Conservation (phyloP, 768 basidiomycete genomes). For the Podaxis sp. region DNA sequence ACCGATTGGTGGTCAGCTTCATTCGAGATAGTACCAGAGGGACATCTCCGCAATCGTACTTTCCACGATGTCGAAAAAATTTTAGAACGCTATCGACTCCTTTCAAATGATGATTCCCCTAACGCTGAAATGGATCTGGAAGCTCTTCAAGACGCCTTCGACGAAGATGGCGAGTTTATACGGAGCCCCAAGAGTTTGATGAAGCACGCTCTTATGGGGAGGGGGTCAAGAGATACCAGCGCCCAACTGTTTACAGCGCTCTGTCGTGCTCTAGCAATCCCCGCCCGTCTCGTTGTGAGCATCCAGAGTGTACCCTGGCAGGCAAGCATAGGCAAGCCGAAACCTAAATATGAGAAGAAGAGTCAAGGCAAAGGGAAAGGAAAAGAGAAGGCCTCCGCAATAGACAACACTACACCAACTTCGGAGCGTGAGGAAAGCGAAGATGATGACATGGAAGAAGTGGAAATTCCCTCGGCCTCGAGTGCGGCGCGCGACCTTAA, state of each 20-base stretch:
- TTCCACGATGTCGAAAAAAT: conserved; percentile 69
- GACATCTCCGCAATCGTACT: conserved; percentile 73
- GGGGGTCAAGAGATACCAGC: conserved; percentile 81
- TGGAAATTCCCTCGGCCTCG: conserved; percentile 25
- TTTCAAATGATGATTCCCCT: conserved; percentile 25
- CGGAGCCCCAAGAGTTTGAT: conserved; percentile 83
- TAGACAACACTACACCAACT: not conserved
- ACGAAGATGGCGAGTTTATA: conserved; percentile 66
- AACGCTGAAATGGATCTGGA: conserved; percentile 38
- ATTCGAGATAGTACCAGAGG: conserved; percentile 59
- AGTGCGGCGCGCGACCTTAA: conserved; percentile 30
- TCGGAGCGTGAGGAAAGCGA: conserved; percentile 27
- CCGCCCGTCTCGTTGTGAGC: conserved; percentile 84
- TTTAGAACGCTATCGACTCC: conserved; percentile 33
- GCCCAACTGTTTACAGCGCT: conserved; percentile 91
- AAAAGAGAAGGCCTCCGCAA: conserved; percentile 30
- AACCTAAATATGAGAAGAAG: conserved; percentile 40
- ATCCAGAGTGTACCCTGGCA: conserved; percentile 94
- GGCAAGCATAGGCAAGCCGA: conserved; percentile 58
- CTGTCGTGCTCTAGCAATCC: conserved; percentile 83
- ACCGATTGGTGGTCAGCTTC: conserved; percentile 86
- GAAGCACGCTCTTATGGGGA: conserved; percentile 85
- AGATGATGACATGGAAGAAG: conserved; percentile 30
- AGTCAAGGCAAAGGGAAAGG: conserved; percentile 30
- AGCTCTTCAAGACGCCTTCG: conserved; percentile 44